phyloP scores from a whole-genome alignment of 306 rosid species.

The Fragaria ananassa region DNA sequence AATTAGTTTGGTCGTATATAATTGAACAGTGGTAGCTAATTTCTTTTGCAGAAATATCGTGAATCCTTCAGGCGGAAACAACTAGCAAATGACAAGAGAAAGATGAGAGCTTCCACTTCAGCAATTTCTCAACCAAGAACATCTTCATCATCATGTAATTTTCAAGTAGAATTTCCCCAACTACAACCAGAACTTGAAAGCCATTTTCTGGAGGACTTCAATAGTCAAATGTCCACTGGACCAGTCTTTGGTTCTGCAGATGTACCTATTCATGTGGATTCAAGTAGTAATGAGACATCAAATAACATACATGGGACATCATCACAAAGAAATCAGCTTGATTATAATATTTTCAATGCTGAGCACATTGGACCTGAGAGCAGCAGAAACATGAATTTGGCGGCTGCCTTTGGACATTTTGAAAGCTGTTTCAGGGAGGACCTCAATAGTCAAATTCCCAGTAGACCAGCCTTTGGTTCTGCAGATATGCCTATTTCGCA shows the following conservation, averaged over 20 bases:
- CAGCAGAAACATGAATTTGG: too few species aligned
- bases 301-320: neutral
- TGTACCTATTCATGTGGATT: neutral
- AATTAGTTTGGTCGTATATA: neutral
- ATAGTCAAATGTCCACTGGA: neutral
- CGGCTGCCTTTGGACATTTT: too few species aligned
- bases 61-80: slow-evolving; percentile 15
- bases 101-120: neutral
- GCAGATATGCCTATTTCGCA: too few species aligned
- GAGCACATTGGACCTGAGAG: too few species aligned
- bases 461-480: too few species aligned
- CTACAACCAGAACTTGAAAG: neutral
- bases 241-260: neutral
- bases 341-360: too few species aligned
- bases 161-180: neutral
- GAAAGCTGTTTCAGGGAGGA: too few species aligned
- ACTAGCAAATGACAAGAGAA: neutral
- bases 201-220: neutral
- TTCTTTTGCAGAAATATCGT: slow-evolving; percentile 31
- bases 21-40: neutral
- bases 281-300: neutral
- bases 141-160: neutral
- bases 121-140: neutral
- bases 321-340: neutral
- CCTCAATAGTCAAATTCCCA: too few species aligned